These are phyloP conservation scores for Kodamaea plutei DNA, from an alignment of 1,139 yeast genomes.

Conservation along the genomic window DNA sequence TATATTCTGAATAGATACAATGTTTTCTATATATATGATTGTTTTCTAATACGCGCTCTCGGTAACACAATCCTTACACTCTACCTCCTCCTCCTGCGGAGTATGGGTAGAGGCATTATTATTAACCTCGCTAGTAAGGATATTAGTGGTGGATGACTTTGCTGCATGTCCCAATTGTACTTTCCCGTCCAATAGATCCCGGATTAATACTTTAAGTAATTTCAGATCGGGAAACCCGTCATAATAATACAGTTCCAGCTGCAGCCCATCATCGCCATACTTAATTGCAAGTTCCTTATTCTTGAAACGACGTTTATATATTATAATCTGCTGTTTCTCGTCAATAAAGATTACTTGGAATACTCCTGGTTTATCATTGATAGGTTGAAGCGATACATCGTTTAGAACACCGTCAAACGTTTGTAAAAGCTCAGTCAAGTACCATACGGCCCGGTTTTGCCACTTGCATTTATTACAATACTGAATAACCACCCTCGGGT, in stretches of 20 bases:
- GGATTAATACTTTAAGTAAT: constrained; percentile 33
- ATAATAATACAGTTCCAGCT: constrained; percentile 29
- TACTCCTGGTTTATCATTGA: constrained; percentile 35
- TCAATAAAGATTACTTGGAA: constrained; percentile 27
- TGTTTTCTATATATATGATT: too few species aligned
- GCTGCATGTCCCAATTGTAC: constrained; percentile 36
- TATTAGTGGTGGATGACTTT: constrained; percentile 6
- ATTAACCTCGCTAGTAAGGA: too few species aligned
- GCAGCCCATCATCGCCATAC: constrained; percentile 20
- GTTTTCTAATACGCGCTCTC: too few species aligned
- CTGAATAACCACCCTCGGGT: constrained; percentile 34
- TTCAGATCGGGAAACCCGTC: constrained; percentile 49
- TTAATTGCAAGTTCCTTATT: constrained; percentile 19
- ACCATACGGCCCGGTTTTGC: constrained; percentile 49
- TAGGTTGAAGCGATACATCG: constrained; percentile 39
- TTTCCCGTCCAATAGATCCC: constrained; percentile 24
- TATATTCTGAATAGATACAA: too few species aligned
- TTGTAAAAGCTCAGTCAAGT: constrained; percentile 40
- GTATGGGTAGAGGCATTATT: too few species aligned
- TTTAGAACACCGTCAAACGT: constrained; percentile 37
- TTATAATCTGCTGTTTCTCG: constrained; percentile 14
- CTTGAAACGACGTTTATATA: constrained; percentile 39
- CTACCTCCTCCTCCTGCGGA: background rate
- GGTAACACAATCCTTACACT: constrained; percentile 1
- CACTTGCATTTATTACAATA: constrained; percentile 46